These are phyloP conservation scores for Clonostachys rosea DNA, from an alignment of 2,329 filamentous ascomycete genomes.

Conservation along the genomic window DNA sequence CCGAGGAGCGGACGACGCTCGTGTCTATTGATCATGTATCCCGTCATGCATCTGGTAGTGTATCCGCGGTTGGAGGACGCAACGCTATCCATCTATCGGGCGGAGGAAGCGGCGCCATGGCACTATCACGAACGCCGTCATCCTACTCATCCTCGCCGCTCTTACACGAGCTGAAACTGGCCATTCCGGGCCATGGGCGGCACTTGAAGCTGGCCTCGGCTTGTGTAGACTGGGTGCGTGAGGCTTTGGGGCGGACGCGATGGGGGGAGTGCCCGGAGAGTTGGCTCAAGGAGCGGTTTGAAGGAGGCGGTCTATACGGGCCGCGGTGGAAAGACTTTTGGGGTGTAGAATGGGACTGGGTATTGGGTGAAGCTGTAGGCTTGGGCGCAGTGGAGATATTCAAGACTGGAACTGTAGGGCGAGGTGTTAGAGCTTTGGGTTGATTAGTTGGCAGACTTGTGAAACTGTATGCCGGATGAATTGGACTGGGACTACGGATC, in stretches of 20 bases:
- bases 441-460: neutral
- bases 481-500: too few relatives aligned
- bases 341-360: conserved; percentile 67
- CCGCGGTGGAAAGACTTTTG: conserved; percentile 62
- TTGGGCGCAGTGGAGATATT: conserved; percentile 69
- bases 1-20: conserved; percentile 49
- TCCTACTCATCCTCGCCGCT: conserved; percentile 12
- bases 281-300: conserved; percentile 63
- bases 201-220: conserved; percentile 62
- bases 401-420: conserved; percentile 69
- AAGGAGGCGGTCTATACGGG: conserved; percentile 49
- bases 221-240: conserved; percentile 57
- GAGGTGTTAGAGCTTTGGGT: conserved; percentile 46
- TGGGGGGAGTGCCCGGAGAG: conserved; percentile 60
- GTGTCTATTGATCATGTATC: conserved; percentile 60
- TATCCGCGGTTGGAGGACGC: conserved; percentile 65
- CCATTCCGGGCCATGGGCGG: conserved; percentile 61
- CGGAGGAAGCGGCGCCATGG: conserved; percentile 37
- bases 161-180: conserved; percentile 28
- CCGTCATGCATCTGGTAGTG: conserved; percentile 61
- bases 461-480: neutral
- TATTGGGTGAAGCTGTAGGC: conserved; percentile 66
- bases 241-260: conserved; percentile 52
- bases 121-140: conserved; percentile 8
- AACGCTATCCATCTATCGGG: conserved; percentile 61